Conservation (phyloP, 1,139 yeast species). For the Pneumocystis jirovecii region DNA sequence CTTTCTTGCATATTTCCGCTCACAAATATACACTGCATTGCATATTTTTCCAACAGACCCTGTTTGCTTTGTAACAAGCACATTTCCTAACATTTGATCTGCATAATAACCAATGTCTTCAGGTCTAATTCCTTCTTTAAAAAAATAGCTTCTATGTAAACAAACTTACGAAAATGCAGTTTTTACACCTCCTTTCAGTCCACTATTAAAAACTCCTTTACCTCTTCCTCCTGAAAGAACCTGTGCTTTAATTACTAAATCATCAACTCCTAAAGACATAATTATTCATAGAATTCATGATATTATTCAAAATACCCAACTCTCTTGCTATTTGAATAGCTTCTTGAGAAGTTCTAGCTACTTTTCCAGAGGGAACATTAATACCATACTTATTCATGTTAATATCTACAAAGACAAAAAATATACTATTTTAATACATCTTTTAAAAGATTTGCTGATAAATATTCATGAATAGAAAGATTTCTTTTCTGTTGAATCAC, state of each 20-base stretch:
- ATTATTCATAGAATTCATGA: neutral
- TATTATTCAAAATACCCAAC: conserved; percentile 19
- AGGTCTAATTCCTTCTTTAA: conserved; percentile 25
- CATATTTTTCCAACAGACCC: conserved; percentile 96
- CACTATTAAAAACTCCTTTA: conserved; percentile 92
- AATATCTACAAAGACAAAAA: neutral
- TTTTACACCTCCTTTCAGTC: conserved; percentile 93
- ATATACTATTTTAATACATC: conserved; percentile 12
- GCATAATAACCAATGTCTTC: conserved; percentile 82
- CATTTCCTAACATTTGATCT: conserved; percentile 77
- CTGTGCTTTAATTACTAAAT: conserved; percentile 92
- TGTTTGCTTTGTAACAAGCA: conserved; percentile 92
- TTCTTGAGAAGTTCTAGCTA: conserved; percentile 79
- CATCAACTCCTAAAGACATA: conserved; percentile 40
- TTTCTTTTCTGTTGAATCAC: conserved; percentile 31
- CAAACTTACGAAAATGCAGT: conserved; percentile 42
- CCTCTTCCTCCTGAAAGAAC: conserved; percentile 99
- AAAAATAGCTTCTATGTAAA: neutral
- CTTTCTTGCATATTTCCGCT: conserved; percentile 81
- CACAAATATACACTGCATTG: conserved; percentile 90
- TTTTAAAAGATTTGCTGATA: conserved; percentile 79
- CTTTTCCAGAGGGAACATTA: conserved; percentile 81
- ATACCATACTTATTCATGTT: conserved; percentile 43
- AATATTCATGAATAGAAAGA: conserved; percentile 86
- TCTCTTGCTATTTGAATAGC: conserved; percentile 68